phyloP scores from a whole-genome alignment of 139 green algal species.

The Tetraselmis chui region DNA sequence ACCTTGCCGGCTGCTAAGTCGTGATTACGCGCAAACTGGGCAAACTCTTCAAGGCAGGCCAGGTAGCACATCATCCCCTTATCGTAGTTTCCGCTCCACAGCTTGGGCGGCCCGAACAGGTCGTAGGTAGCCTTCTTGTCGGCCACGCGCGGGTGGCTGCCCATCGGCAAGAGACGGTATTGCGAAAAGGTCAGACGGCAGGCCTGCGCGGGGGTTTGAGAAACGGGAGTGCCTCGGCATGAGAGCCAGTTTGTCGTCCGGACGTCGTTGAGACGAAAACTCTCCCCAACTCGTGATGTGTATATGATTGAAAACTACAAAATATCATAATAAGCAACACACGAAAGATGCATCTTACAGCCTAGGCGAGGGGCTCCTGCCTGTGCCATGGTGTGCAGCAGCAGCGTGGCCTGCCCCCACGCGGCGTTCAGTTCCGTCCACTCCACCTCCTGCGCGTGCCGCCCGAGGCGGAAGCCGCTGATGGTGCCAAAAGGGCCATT shows the following conservation, averaged over 20 bases:
- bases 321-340: no score
- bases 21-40: slow-evolving; percentile 42
- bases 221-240: no score
- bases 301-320: no score
- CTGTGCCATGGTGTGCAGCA: slow-evolving; percentile 89
- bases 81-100: slow-evolving; percentile 81
- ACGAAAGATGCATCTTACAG: no score
- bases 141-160: slow-evolving; percentile 71
- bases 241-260: no score
- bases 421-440: slow-evolving; percentile 98
- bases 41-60: slow-evolving; percentile 80
- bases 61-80: slow-evolving; percentile 64
- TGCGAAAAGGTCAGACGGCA: slow-evolving; percentile 41
- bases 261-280: no score
- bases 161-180: slow-evolving; percentile 74
- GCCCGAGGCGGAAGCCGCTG: slow-evolving; percentile 76
- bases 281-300: no score
- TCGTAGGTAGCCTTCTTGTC: slow-evolving; percentile 71
- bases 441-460: slow-evolving; percentile 67
- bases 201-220: slow-evolving; percentile 20
- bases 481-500: slow-evolving; percentile 84
- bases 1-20: slow-evolving; percentile 1
- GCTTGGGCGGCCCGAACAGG: slow-evolving; percentile 82
- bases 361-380: no score
- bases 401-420: slow-evolving; percentile 85